A percentile compares a stretch with the other conserved stretches of the same genome.
Evolutionary conservation across 345 rosid genomes (phyloP).

Genomic region (Eucalyptus coolabah): DNA sequence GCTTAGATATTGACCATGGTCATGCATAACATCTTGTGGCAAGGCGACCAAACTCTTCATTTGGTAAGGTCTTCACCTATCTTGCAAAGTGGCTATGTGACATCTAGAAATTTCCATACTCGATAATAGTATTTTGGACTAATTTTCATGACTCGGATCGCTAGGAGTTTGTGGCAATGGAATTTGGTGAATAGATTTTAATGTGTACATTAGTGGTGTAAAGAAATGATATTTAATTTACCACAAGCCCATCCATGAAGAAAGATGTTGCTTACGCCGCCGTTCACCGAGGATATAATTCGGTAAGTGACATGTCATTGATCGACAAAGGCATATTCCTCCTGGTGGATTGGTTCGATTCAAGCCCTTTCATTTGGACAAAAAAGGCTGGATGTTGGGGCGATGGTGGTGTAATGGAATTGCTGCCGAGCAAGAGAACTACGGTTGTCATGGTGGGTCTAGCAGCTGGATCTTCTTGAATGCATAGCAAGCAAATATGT

Average conservation of each 20-base stretch:
- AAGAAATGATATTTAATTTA: neutral
- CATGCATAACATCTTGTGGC: no score
- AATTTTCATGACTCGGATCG: no score
- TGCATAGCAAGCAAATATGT: neutral
- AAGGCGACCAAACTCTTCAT: no score
- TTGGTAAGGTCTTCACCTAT: no score
- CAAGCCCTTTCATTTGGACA: neutral
- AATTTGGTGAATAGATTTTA: no score
- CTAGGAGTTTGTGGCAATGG: no score
- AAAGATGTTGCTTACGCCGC: neutral
- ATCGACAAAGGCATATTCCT: neutral
- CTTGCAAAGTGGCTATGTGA: no score
- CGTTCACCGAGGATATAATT: neutral
- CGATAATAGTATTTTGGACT: no score
- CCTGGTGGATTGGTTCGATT: neutral
- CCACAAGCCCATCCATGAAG: neutral
- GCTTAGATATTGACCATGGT: no score
- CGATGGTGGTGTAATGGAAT: neutral
- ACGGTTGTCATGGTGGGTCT: neutral
- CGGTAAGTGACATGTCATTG: neutral
- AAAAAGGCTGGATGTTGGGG: conserved; percentile 9
- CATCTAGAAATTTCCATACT: no score
- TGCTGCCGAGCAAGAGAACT: conserved; percentile 1
- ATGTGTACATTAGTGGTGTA: no score
- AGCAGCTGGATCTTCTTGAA: neutral